A percentile compares a stretch with the other conserved stretches of the same genome.
phyloP scores from a whole-genome alignment of 345 rosid genomes.

The Acer yangbiense region DNA sequence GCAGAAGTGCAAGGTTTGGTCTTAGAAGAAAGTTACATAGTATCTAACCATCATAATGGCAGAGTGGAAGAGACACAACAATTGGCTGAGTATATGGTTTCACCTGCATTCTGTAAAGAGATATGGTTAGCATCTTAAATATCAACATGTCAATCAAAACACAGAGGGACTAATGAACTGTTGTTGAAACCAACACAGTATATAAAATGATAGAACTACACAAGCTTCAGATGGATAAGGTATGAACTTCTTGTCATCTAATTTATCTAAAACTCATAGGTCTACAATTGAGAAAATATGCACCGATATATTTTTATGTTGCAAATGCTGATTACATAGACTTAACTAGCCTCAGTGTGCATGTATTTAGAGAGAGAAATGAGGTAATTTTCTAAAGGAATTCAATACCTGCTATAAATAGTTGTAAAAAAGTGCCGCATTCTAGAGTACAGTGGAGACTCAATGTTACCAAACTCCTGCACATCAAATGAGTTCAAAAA shows the following conservation, averaged over 20 bases:
- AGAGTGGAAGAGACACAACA: slow-evolving; percentile 76
- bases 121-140: not conserved
- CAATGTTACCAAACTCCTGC: slow-evolving; percentile 94
- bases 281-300: not conserved
- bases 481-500: slow-evolving; percentile 24
- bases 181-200: not conserved
- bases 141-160: not conserved
- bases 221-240: too few relatives aligned
- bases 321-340: not conserved
- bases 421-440: slow-evolving; percentile 74
- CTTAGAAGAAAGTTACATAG: slow-evolving; percentile 15
- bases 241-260: not conserved
- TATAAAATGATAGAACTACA: not conserved
- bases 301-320: not conserved
- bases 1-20: slow-evolving; percentile 5
- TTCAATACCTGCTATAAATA: slow-evolving; percentile 63
- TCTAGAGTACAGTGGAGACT: slow-evolving; percentile 79
- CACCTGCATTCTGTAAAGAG: slow-evolving; percentile 78
- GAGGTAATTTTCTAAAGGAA: not conserved
- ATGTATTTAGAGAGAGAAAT: not conserved
- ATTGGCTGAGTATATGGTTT: slow-evolving; percentile 69
- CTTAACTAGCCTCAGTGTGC: not conserved
- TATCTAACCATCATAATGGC: slow-evolving; percentile 87
- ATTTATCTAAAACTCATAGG: not conserved
- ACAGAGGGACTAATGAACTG: not conserved